A percentile compares a stretch with the other conserved stretches of the same genome.
Conservation (phyloP, 2,329 filamentous ascomycete species). For the Penicillium sp. region DNA sequence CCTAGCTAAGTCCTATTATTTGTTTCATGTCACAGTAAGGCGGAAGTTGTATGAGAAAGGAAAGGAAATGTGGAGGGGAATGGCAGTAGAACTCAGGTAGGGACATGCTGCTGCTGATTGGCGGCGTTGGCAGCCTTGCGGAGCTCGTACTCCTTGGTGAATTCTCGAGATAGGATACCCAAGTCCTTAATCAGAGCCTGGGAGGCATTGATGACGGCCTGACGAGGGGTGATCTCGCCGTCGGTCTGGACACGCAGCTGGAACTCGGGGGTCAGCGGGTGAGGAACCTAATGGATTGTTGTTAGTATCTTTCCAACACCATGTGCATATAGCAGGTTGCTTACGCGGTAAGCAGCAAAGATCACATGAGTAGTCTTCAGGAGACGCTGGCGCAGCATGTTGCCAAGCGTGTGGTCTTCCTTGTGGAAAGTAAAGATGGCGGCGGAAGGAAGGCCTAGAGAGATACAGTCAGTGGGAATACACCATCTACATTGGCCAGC, state of each 20-base stretch:
- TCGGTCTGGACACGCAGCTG: slow-evolving; percentile 87
- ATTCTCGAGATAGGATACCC: slow-evolving; percentile 75
- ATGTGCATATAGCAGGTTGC: neutral
- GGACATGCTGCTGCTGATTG: slow-evolving; percentile 49
- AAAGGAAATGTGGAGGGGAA: no score
- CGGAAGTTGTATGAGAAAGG: no score
- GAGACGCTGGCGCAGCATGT: slow-evolving; percentile 81
- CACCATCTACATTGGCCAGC: neutral
- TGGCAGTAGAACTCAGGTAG: no score
- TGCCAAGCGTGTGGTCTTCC: slow-evolving; percentile 93
- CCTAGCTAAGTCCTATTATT: no score
- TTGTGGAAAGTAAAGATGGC: slow-evolving; percentile 94
- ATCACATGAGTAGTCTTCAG: slow-evolving; percentile 78
- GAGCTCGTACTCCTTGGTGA: slow-evolving; percentile 88
- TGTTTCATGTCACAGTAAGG: no score
- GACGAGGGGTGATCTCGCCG: slow-evolving; percentile 80
- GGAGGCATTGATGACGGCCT: slow-evolving; percentile 77
- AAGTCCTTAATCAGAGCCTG: slow-evolving; percentile 79
- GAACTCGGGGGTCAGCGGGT: slow-evolving; percentile 53
- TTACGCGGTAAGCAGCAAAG: slow-evolving; percentile 89
- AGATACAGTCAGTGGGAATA: slow-evolving; percentile 1
- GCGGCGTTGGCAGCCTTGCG: slow-evolving; percentile 75
- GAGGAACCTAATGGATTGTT: slow-evolving; percentile 37
- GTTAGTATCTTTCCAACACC: neutral
- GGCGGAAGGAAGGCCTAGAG: slow-evolving; percentile 84